These are phyloP conservation scores for Komagataea norvegica DNA, from an alignment of 1,139 yeast species.

Conservation along the genomic window DNA sequence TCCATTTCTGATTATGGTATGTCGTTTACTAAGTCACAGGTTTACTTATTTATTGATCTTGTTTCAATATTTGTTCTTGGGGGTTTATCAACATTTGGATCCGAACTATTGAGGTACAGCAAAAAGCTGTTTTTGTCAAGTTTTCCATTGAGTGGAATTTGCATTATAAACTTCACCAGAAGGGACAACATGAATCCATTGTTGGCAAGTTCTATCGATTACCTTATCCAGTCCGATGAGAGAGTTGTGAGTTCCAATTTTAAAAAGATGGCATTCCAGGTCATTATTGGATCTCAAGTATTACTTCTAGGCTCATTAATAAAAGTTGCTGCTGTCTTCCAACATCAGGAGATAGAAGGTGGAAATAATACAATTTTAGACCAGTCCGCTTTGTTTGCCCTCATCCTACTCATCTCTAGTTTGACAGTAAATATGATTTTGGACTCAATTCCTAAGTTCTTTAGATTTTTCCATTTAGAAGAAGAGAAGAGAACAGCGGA, in stretches of 20 bases:
- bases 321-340: conserved; percentile 7
- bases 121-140: conserved; percentile 6
- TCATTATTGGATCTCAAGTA: conserved; percentile 5
- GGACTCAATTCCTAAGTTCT: conserved; percentile 4
- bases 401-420: conserved; percentile 4
- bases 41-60: conserved; percentile 4
- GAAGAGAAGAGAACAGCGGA: neutral
- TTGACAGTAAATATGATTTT: conserved; percentile 4
- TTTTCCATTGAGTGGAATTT: conserved; percentile 4
- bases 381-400: conserved; percentile 5
- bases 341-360: neutral
- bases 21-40: conserved; percentile 5
- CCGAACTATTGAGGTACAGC: conserved; percentile 7
- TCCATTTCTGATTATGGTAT: neutral
- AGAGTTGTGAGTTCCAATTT: neutral
- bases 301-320: conserved; percentile 6
- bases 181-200: neutral
- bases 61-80: conserved; percentile 6
- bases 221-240: neutral
- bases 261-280: conserved; percentile 1
- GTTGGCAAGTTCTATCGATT: conserved; percentile 1
- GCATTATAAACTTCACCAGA: conserved; percentile 2
- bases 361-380: conserved; percentile 4
- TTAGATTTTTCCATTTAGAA: too few relatives aligned
- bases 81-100: conserved; percentile 1